Evolutionary conservation across 1,284 basidiomycete genomes (phyloP), one percentile per base, ranked within the genome.

Genomic region (Trichosporon faecale): DNA sequence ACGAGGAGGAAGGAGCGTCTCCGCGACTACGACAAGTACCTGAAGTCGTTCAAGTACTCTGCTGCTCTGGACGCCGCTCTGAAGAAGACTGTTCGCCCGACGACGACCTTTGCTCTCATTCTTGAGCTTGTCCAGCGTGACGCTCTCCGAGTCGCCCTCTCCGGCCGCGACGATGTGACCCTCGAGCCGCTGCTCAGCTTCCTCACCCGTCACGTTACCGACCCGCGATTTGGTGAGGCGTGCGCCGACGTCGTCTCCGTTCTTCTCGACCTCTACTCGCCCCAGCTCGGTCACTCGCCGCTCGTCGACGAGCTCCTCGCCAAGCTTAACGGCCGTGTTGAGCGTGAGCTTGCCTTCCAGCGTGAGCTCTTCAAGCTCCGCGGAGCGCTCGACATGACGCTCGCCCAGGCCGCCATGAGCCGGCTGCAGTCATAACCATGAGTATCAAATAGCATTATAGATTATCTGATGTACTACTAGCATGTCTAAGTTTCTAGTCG

Each of bases 1-100:
- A 89, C 87, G 65, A 88, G 89, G 77, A 87, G 92, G 52, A 88
- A 86, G 75, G 90, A 89, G 76, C 88, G 90, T 69, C 84, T 99
- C 66, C 90, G 89, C 80, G 91, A 93, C 70, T 98, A 98, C 84
- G 97, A 99, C 82, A 88, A 89, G 75, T 85, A 93, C 71, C 86
- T 99, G 69, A 98, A 98, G 83, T 87, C 86, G 35, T 99, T 99
- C 88, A 93, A 94, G 78, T 99, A 99, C 82, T 90, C 91, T 18
- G 95, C 95, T 64, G 97, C 97, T 0, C 85, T 99, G 52, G 95
- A 98, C 82, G 89, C 92, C 3, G 93, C 94, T 6, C 83, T 97
- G 70, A 88, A 88, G 76, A 93, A 93, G 82, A 80, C 70, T 46
- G 76, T 94, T 12, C 89, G 89, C 16, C 93, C 95, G 5, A 88